Base-by-base conservation (phyloP, 306 rosid species). In the Inga laurina region DNA sequence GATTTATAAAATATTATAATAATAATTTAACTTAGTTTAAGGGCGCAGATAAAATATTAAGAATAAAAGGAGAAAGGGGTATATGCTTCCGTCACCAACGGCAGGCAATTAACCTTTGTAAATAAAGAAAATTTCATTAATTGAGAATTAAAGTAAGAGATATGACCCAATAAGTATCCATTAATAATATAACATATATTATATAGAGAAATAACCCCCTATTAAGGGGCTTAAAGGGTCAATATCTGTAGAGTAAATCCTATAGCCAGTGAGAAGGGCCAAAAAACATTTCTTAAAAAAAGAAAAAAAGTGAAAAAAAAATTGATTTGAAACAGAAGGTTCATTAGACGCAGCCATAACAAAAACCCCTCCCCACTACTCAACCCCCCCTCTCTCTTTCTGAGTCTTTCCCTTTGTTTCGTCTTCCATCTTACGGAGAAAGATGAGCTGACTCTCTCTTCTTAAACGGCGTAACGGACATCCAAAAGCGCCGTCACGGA, bases 381-480 rank as follows among this genome's bases (percentile, higher is more conserved):
- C 30, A 2, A 12, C 57, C 3, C 57, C 13, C 54, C 1, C 49
- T 45, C 14, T 48, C 67, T 61, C 35, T 59, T 5, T 24, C 54
- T 7, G 35, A 51, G 62, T 67, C 51, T 54, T 10, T 34, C 11
- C 69, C 49, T 37, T 57, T 27, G 18, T 39, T 11, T 81, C 51
- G 75, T 24, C 76, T 84, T 80, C 85, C 59, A 62, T 82, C 83
- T 79, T 81, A 83, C 67, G 82, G 80, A 80, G 82, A 68, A 49
- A 10, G 74, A 57, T 65, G 85, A 52, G 35, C 84, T 48, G 87
- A 59, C 78, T 67, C 76, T 77, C 85, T 65, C 86, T 69, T 46
- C 79, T 34, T 82, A 89, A 93, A 95, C 97, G 92, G 80, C 93
- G 97, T 93, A 82, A 90, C 90, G 90, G 92, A 76, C 72, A 27